These are phyloP conservation scores for Botrytis fabae DNA, from an alignment of 2,329 filamentous ascomycete species.

Conservation along the genomic window DNA sequence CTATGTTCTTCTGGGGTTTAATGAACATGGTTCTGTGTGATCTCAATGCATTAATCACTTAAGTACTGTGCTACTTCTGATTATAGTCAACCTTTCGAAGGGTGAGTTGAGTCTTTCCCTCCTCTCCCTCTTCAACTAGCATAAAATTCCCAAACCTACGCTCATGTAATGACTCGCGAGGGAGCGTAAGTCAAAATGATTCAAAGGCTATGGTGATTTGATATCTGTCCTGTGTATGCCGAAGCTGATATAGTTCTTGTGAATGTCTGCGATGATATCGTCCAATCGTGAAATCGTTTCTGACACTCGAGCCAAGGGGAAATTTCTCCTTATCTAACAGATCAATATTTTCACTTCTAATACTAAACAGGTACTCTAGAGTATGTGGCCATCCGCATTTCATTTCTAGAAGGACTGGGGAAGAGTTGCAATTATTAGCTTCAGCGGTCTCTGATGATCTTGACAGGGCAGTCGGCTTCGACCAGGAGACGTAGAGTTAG, in stretches of 20 bases:
- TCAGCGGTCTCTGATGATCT: no score
- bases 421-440: background rate
- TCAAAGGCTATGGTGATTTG: rapidly evolving
- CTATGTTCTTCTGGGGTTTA: background rate
- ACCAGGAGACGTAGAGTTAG: background rate
- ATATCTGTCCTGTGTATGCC: background rate
- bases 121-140: background rate
- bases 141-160: background rate
- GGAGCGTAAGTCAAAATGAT: no score
- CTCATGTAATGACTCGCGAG: background rate
- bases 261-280: background rate
- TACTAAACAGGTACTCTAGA: background rate
- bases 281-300: background rate
- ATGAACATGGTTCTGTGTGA: background rate
- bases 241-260: background rate
- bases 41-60: background rate
- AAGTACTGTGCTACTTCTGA: background rate
- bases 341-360: no score
- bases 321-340: background rate
- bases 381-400: background rate
- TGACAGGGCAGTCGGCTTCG: background rate
- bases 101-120: background rate
- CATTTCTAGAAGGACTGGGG: background rate
- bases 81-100: background rate
- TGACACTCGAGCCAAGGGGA: background rate